A percentile compares a stretch with the other conserved stretches of the same genome.
These are phyloP conservation scores for Rutidosis leptorrhynchoides DNA, from an alignment of 129 eudicot species.

Conservation along the genomic window DNA sequence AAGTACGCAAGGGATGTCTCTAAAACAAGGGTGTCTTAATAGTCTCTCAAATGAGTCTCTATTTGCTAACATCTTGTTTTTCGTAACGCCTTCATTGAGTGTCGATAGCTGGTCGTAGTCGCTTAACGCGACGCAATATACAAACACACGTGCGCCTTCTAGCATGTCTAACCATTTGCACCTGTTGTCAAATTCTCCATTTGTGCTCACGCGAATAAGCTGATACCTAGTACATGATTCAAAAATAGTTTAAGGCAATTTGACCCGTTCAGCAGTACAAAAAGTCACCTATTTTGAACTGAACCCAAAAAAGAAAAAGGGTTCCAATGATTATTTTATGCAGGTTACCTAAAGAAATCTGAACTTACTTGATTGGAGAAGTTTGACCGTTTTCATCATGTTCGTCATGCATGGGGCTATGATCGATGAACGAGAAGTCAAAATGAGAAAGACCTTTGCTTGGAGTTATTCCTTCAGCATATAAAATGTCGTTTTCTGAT, in stretches of 20 bases:
- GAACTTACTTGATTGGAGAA: constrained; percentile 36
- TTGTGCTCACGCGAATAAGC: constrained; percentile 37
- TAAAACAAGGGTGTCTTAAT: constrained; percentile 35
- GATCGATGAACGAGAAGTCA: constrained; percentile 43
- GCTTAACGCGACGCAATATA: constrained; percentile 43
- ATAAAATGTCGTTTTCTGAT: constrained; percentile 40
- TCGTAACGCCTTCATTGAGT: constrained; percentile 16
- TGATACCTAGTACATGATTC: constrained; percentile 32
- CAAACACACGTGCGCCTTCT: constrained; percentile 38
- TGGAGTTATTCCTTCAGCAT: constrained; percentile 46
- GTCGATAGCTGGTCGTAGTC: constrained; percentile 39
- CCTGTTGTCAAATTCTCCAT: constrained; percentile 26
- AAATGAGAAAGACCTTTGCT: constrained; percentile 41
- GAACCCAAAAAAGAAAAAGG: not conserved
- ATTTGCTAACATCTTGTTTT: constrained; percentile 43
- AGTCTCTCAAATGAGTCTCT: constrained; percentile 39
- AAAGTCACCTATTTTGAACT: not conserved
- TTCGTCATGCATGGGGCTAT: constrained; percentile 26
- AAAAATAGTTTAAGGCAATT: not conserved
- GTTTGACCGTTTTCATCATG: constrained; percentile 31
- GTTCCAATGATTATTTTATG: not conserved
- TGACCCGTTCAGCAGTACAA: not conserved
- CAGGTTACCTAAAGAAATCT: not conserved
- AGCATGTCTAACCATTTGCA: constrained; percentile 53
- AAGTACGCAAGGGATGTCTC: constrained; percentile 34